Evolutionary conservation across 2,329 filamentous ascomycete species (phyloP).

Genomic region (Aquanectria penicillioides): DNA sequence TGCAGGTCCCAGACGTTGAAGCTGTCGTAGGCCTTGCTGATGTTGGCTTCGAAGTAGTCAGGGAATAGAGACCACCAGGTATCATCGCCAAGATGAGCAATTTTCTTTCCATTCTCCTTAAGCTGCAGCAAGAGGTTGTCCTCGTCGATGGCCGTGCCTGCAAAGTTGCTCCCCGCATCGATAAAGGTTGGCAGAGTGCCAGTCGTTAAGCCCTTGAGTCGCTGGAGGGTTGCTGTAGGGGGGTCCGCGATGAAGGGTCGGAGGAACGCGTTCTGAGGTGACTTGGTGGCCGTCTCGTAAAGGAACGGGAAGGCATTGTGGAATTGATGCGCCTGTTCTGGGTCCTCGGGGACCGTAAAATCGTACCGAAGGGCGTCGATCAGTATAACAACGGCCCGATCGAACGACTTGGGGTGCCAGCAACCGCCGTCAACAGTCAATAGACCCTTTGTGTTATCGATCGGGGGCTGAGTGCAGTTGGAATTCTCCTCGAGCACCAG

Average conservation of each 20-base stretch:
- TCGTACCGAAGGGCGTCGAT: conserved; percentile 97
- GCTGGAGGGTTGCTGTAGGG: conserved; percentile 90
- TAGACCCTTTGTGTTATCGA: conserved; percentile 56
- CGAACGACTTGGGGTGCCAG: conserved; percentile 95
- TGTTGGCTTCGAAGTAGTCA: conserved; percentile 86
- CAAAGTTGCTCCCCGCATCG: conserved; percentile 94
- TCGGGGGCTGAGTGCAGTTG: conserved; percentile 74
- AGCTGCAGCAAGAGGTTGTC: conserved; percentile 80
- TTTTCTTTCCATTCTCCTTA: conserved; percentile 71
- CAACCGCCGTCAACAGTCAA: conserved; percentile 73
- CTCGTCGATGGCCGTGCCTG: conserved; percentile 93
- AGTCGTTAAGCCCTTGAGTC: conserved; percentile 93
- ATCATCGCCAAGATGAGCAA: conserved; percentile 97
- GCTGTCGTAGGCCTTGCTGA: conserved; percentile 91
- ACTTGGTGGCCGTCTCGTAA: conserved; percentile 79
- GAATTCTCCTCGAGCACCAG: conserved; percentile 82
- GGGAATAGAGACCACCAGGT: conserved; percentile 96
- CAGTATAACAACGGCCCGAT: conserved; percentile 89
- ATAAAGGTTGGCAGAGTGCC: conserved; percentile 95
- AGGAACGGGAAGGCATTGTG: conserved; percentile 90
- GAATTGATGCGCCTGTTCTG: conserved; percentile 62
- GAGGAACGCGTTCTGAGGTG: conserved; percentile 86
- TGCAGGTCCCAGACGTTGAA: conserved; percentile 99
- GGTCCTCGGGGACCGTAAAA: conserved; percentile 82
- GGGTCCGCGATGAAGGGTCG: conserved; percentile 97